phyloP scores from a whole-genome alignment of 192 early-diverging fungal genomes.

The Linnemannia schmuckeri region DNA sequence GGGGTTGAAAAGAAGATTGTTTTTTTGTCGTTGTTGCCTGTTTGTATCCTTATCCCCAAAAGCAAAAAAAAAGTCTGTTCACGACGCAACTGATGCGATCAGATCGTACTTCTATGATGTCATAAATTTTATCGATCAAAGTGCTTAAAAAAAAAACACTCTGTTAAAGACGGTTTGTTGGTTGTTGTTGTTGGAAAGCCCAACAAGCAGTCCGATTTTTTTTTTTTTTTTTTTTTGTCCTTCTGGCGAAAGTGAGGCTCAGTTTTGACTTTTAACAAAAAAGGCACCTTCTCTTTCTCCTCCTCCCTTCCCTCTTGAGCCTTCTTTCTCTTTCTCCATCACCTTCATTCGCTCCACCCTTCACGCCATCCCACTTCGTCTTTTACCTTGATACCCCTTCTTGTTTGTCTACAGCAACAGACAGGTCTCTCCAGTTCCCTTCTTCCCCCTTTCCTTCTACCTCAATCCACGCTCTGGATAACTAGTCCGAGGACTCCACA shows the following conservation, averaged over 20 bases:
- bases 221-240: conserved; percentile 24
- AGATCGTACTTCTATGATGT: neutral
- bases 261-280: neutral
- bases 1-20: conserved; percentile 5
- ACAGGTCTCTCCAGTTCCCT: neutral
- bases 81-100: neutral
- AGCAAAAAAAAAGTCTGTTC: conserved; percentile 9
- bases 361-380: neutral
- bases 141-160: too few species aligned
- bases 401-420: conserved; percentile 2
- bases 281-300: neutral
- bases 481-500: neutral
- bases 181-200: neutral
- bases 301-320: neutral
- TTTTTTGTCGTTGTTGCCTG: conserved; percentile 6
- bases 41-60: neutral
- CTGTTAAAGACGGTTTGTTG: neutral
- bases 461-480: neutral
- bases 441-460: neutral
- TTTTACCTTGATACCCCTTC: conserved; percentile 14
- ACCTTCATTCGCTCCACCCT: neutral
- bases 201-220: neutral
- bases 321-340: neutral
- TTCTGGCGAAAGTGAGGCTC: neutral
- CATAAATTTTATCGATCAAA: neutral